Evolutionary conservation across 225 moss, liverwort and hornwort species (phyloP).

Genomic region (Pleurozium schreberi): DNA sequence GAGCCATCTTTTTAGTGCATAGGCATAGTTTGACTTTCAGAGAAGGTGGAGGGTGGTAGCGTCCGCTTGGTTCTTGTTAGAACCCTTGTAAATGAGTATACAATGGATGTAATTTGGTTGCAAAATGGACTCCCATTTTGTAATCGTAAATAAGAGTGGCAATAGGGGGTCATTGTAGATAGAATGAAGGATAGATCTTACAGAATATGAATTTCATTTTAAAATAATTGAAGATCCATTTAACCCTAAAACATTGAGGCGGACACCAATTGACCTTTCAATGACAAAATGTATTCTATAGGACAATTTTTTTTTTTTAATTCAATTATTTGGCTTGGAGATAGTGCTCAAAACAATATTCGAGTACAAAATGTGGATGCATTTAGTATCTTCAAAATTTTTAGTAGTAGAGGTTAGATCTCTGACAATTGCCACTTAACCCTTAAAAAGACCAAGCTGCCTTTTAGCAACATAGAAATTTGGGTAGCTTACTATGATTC

Average conservation of each 20-base stretch:
- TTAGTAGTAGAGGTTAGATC: not conserved
- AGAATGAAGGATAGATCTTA: not conserved
- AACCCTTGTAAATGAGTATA: no score
- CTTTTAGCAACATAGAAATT: no score
- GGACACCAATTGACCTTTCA: not conserved
- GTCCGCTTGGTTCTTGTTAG: accelerated
- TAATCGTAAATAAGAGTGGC: not conserved
- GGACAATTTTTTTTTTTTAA: no score
- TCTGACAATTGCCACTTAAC: no score
- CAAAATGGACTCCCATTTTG: not conserved
- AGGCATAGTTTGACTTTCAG: no score
- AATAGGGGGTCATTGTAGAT: not conserved
- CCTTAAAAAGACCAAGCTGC: no score
- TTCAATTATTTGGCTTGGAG: not conserved
- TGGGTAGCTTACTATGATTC: no score
- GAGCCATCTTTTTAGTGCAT: no score
- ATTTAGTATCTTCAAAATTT: not conserved
- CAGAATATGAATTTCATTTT: not conserved
- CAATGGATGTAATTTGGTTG: not conserved
- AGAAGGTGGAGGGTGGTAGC: not conserved
- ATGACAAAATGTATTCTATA: not conserved
- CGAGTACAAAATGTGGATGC: accelerated
- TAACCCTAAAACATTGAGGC: accelerated
- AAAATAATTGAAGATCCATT: not conserved
- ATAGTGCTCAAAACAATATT: not conserved